Base-by-base conservation (phyloP, 805 yeast species). In the Metschnikowia drakensbergensis region DNA sequence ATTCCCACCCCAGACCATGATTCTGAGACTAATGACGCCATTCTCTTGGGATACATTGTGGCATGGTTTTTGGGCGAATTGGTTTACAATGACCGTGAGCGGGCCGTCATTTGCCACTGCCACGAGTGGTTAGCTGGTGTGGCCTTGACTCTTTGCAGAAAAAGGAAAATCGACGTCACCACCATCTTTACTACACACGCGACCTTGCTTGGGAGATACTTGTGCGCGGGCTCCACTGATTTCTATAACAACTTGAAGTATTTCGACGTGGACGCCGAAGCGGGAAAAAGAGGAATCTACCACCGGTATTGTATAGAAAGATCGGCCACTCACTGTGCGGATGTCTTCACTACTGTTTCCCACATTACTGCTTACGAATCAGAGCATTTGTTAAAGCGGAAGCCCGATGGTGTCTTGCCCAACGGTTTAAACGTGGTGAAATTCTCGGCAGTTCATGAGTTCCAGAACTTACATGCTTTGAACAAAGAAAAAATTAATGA, bases 91-190 rank as follows among this genome's bases (percentile, higher is more conserved):
- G 96, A 94, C 66, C 79, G 82, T 25, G 85, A 85, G 46, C 82
- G 92, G 58, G 97, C 98, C 0, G 90, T 94, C 45, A 84, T 92
- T 52, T 84, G 94, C 48, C 99, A 92, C 64, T 91, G 87, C 66
- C 99, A 92, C 72, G 99, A 92, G 72, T 92, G 99, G 99, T 78
- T 92, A 50, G 97, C 99, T 1, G 97, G 98, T 58, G 90, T 94
- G 40, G 96, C 96, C 0, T 73, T 94, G 51, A 97, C 99, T 0
- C 74, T 92, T 49, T 90, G 97, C 66, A 77, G 96, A 61, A 88
- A 88, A 67, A 82, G 98, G 61, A 80, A 89, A 60, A 84, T 92
- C 50, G 99, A 92, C 62, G 90, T 89, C 51, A 89, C 96, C 50
- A 91, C 99, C 26, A 86, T 92, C 54, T 92, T 92, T 76, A 92